Conservation (phyloP, 768 basidiomycete species). For the Galerina marginata region DNA sequence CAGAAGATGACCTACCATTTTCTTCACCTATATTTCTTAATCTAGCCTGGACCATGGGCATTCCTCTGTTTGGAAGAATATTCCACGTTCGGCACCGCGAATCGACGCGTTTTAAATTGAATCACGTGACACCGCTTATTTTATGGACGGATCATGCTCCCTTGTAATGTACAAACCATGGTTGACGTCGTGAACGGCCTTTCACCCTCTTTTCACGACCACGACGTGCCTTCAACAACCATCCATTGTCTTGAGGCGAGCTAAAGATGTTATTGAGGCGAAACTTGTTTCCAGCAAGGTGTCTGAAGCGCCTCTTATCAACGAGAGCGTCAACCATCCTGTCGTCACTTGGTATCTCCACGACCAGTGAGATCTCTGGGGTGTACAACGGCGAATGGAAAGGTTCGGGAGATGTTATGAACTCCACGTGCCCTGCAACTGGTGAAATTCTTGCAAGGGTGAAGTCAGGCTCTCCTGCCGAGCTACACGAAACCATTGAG, state of each 20-base stretch:
- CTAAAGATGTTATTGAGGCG: slow-evolving; percentile 18
- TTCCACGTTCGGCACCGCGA: neutral
- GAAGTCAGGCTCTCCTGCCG: slow-evolving; percentile 71
- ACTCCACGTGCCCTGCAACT: slow-evolving; percentile 84
- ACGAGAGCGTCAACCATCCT: slow-evolving; percentile 73
- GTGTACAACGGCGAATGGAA: slow-evolving; percentile 87
- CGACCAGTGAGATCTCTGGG: slow-evolving; percentile 63
- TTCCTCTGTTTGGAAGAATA: too few species aligned
- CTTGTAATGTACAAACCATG: slow-evolving; percentile 7
- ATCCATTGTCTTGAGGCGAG: neutral
- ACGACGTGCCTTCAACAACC: slow-evolving; percentile 14
- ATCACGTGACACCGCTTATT: slow-evolving; percentile 14
- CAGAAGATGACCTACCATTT: too few species aligned
- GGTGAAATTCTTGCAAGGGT: slow-evolving; percentile 84
- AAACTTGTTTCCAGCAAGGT: slow-evolving; percentile 16
- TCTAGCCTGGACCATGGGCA: too few species aligned
- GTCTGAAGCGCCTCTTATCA: slow-evolving; percentile 58
- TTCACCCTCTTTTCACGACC: slow-evolving; percentile 13
- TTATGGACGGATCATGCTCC: slow-evolving; percentile 24
- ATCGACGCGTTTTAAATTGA: slow-evolving; percentile 1
- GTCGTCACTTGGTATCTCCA: slow-evolving; percentile 64
- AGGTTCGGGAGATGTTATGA: slow-evolving; percentile 72
- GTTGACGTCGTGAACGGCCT: slow-evolving; percentile 4
- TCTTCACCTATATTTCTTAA: too few species aligned
- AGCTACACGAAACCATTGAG: slow-evolving; percentile 71